Base-by-base conservation (phyloP, 2,329 filamentous ascomycete genomes). In the Sarocladiaceae sp. region DNA sequence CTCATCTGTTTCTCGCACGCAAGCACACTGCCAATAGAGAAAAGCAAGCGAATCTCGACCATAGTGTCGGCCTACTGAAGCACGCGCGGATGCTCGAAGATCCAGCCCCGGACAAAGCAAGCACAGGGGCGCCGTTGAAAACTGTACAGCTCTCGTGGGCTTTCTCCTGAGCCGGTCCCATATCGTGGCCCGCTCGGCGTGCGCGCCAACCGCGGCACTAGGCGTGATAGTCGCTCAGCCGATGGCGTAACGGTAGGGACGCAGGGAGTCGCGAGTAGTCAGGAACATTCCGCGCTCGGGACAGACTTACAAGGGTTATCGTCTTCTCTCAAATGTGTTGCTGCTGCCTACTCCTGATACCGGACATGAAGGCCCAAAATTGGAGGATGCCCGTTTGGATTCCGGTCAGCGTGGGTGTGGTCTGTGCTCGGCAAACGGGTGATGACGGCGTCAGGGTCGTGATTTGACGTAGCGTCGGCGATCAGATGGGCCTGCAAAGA, bases 381-480 rank as follows among this genome's bases (percentile, higher is more conserved):
- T 41, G 37, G 29, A 18, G 15, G 37, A 41, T 27, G 24, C 24
- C 34, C 19, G 37, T 41, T 24, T 10, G 29, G 18, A 41, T 41
- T 27, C 37, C 37, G 24, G 37, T 41, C 37, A 41, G 29, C 37
- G 19, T 24, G 37, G n/a, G 24, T 41, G 37, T 41, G 37, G 23
- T 24, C 37, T 29, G 23, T 41, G 37, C 37, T 41, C 37, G 37
- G 37, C 37, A 29, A 15, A 41, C 37, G 37, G 23, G 37, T 24
- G 37, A 41, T 41, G 37, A 41, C 37, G 37, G 37, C 37, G 37
- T 41, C 37, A 41, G 37, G 37, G 37, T 41, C 37, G 20, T 24
- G 37, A 41, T 41, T 41, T 41, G 37, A 41, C 37, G 37, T 41
- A 41, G 37, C 37, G 37, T 41, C 37, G 37, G 37, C 37, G 37